Evolutionary conservation across 1,284 basidiomycete species (phyloP), one percentile per base, ranked within the genome.

Genomic region (Uromyces viciae-fabae): DNA sequence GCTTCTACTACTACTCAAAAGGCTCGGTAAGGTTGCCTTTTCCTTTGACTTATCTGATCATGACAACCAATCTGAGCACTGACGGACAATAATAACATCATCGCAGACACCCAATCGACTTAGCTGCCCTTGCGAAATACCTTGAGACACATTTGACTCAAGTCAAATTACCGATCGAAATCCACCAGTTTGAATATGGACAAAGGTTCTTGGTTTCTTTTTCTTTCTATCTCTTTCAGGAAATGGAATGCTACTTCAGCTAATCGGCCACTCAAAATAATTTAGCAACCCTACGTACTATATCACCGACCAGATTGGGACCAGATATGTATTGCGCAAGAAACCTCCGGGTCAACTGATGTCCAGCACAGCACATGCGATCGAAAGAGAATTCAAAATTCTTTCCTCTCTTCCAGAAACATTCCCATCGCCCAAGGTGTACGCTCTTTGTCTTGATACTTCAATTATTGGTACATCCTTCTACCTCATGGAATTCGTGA

Each of bases 211-310:
- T 36, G 43, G 36, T 17, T 71, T 38, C 58, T 58, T 42, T n/a
- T 31, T 22, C 4, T n/a, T n/a, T 40, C 40, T 42, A 22, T 11
- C 14, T 36, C 22, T 62, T 3, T 7, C 14, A 31, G 58, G 28
- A 25, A 60, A 60, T 15, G n/a, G 8, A 8, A 7, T 5, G 8
- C 54, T 22, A 28, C 54, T 9, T 28, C 7, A 56, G 54, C 28
- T 22, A 11, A 49, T 22, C 46, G 11, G 11, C 11, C 46, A 49
- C 22, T 22, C 46, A 11, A 49, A 49, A 49, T 49, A 49, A 49
- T 11, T 49, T 49, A 94, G 92, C 95, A 98, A 98, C 85, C 95
- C 95, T 0, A 98, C 95, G 0, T 98, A 98, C 86, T 92, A 95
- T 87, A 86, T 96, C 66, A 93, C 90, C 22, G 93, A 93, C 87